phyloP scores from a whole-genome alignment of 345 rosid species.

The Brassica napus region DNA sequence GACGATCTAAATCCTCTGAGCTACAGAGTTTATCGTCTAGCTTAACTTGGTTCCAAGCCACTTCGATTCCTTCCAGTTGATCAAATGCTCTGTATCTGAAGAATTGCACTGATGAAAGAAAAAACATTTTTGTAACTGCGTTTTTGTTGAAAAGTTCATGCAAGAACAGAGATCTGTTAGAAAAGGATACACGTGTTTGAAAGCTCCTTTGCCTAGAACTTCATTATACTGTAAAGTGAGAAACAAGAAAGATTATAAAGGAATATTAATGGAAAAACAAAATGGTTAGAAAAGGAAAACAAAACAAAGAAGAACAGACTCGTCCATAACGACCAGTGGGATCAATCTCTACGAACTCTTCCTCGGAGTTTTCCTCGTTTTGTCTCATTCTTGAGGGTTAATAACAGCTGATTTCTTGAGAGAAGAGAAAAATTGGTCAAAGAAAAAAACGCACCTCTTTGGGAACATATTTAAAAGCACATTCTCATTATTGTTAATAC shows the following conservation, averaged over 20 bases:
- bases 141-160: conserved; percentile 8
- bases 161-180: conserved; percentile 6
- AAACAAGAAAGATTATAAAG: conserved; percentile 5
- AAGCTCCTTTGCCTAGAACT: conserved; percentile 93
- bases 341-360: conserved; percentile 76
- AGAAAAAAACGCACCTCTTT: not conserved
- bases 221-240: conserved; percentile 71
- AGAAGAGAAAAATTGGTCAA: not conserved
- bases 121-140: not conserved
- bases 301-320: conserved; percentile 49
- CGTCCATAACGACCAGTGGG: conserved; percentile 89
- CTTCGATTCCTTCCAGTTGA: conserved; percentile 90
- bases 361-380: conserved; percentile 63
- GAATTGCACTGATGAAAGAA: conserved; percentile 53
- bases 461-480: not conserved
- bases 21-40: conserved; percentile 64
- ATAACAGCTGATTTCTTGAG: conserved; percentile 16
- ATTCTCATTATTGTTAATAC: not conserved
- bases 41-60: conserved; percentile 95
- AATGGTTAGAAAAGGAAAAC: not conserved
- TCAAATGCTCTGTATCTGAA: conserved; percentile 91
- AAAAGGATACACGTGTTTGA: conserved; percentile 97
- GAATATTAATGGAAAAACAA: not conserved
- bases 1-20: conserved; percentile 79
- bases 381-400: conserved; percentile 36